These are phyloP conservation scores for Chytriomyces confervae DNA, from an alignment of 192 early-diverging fungal genomes.

Conservation along the genomic window DNA sequence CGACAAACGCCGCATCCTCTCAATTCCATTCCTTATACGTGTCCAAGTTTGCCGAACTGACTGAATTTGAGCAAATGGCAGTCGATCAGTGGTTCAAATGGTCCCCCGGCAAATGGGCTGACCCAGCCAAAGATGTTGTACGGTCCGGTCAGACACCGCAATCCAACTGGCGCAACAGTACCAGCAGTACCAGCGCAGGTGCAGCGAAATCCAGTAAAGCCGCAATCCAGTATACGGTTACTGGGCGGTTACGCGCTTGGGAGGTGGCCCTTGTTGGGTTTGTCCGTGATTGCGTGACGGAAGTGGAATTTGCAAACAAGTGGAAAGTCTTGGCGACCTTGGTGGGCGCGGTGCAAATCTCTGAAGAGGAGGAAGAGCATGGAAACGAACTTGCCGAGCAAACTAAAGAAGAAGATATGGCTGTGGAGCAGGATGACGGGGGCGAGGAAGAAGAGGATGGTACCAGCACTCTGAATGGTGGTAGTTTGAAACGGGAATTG, in stretches of 20 bases:
- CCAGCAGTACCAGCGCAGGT: constrained; percentile 6
- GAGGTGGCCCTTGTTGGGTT: constrained; percentile 57
- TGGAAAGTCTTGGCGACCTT: constrained; percentile 38
- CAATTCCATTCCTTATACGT: neutral
- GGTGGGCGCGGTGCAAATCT: constrained; percentile 22
- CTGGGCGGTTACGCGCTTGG: constrained; percentile 52
- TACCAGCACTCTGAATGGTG: neutral
- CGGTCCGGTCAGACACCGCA: neutral
- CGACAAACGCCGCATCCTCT: neutral
- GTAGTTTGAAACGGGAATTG: neutral
- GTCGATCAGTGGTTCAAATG: constrained; percentile 64
- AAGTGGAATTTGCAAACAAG: constrained; percentile 31
- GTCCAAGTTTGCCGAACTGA: constrained; percentile 9
- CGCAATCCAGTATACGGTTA: neutral
- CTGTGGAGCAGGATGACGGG: constrained; percentile 58
- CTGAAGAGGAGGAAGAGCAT: constrained; percentile 60
- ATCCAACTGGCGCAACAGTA: neutral
- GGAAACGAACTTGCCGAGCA: constrained; percentile 73
- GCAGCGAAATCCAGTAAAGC: neutral
- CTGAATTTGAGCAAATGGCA: constrained; percentile 46
- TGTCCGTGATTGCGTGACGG: constrained; percentile 43
- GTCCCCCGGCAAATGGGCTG: constrained; percentile 45
- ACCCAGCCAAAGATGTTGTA: constrained; percentile 9
- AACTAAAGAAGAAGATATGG: constrained; percentile 72
- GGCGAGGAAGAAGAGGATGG: constrained; percentile 21